phyloP scores from a whole-genome alignment of 148 eudicot genomes.

The Vaccinium macrocarpon region DNA sequence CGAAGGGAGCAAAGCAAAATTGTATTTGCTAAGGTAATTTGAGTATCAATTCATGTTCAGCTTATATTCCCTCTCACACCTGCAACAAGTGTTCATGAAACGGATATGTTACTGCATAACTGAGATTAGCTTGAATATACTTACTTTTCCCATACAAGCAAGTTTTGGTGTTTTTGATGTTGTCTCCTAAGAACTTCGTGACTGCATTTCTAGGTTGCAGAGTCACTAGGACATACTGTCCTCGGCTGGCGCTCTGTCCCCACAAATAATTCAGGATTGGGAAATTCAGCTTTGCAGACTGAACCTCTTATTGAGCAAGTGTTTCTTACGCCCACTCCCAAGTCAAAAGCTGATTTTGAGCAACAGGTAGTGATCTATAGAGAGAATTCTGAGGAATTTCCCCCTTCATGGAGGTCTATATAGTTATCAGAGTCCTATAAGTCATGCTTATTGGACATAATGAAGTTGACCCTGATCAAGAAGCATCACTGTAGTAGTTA shows the following conservation, averaged over 20 bases:
- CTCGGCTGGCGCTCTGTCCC: slow-evolving; percentile 97
- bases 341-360: slow-evolving; percentile 85
- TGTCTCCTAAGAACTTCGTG: background rate
- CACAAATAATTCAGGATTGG: slow-evolving; percentile 91
- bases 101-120: background rate
- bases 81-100: background rate
- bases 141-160: background rate
- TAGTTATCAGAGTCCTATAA: background rate
- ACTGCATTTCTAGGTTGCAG: slow-evolving; percentile 68
- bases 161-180: background rate
- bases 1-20: slow-evolving; percentile 91
- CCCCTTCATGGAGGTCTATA: background rate
- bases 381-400: background rate
- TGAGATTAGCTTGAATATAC: background rate
- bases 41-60: background rate
- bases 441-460: background rate
- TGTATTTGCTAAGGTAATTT: slow-evolving; percentile 81
- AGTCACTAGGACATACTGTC: slow-evolving; percentile 95
- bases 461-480: background rate
- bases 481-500: background rate
- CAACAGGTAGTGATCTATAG: slow-evolving; percentile 55
- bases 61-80: background rate
- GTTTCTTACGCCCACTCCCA: slow-evolving; percentile 77
- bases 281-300: slow-evolving; percentile 85
- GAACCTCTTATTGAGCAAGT: slow-evolving; percentile 98